These are phyloP conservation scores for Sicyos edulis DNA, from an alignment of 306 rosid species.

Conservation along the genomic window DNA sequence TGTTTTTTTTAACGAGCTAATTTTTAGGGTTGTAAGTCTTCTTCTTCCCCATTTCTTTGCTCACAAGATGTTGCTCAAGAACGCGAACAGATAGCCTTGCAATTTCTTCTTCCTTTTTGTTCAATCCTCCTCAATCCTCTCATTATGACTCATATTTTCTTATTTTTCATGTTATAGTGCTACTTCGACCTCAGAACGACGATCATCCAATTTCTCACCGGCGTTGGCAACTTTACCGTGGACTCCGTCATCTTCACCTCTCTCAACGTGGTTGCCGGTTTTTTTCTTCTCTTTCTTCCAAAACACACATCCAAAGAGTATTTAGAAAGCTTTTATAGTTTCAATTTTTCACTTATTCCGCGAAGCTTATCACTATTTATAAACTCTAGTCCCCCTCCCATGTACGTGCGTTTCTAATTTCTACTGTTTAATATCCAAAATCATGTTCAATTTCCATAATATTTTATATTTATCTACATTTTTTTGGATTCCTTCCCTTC, in stretches of 20 bases:
- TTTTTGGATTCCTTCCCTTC: neutral
- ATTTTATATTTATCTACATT: neutral
- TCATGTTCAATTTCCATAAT: neutral
- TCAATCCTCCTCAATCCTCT: too few relatives aligned
- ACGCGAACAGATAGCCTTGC: too few relatives aligned
- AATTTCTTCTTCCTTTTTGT: too few relatives aligned
- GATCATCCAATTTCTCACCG: slow-evolving; percentile 34
- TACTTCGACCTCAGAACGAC: slow-evolving; percentile 6
- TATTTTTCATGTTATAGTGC: too few relatives aligned
- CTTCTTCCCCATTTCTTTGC: too few relatives aligned
- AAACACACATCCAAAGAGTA: neutral
- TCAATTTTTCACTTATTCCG: neutral
- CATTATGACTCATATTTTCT: too few relatives aligned
- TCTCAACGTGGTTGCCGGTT: slow-evolving; percentile 50
- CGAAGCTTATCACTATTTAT: neutral
- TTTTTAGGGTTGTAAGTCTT: too few relatives aligned
- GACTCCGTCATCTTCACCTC: slow-evolving; percentile 50
- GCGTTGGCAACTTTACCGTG: slow-evolving; percentile 53
- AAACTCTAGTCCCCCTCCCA: neutral
- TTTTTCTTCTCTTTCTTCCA: slow-evolving; percentile 22
- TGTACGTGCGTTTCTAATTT: neutral
- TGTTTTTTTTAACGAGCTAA: too few relatives aligned
- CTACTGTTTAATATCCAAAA: neutral
- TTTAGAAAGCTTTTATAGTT: neutral
- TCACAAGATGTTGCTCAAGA: too few relatives aligned